Conservation (phyloP, 768 basidiomycete genomes). For the Collybiopsis confluens region DNA sequence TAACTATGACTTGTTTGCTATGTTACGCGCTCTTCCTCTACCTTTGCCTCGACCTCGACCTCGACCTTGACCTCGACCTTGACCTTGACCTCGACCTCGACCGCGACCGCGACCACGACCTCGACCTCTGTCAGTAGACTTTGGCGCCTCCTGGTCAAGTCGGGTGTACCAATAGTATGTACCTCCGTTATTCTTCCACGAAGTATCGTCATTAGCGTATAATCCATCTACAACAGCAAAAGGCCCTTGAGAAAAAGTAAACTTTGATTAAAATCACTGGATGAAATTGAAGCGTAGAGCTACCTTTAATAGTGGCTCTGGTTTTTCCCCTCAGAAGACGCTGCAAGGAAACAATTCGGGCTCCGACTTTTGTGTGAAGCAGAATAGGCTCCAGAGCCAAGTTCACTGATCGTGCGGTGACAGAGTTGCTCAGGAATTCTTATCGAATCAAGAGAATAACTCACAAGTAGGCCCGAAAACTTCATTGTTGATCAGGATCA, state of each 20-base stretch:
- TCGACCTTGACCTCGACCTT: no score
- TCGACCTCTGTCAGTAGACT: no score
- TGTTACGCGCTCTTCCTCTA: no score
- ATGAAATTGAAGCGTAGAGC: neutral
- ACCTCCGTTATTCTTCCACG: neutral
- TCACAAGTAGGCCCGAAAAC: neutral
- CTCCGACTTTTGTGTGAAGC: neutral
- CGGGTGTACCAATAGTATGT: neutral
- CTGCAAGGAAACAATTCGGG: neutral
- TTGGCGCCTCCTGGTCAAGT: no score
- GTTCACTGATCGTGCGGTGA: neutral
- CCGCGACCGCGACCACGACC: no score
- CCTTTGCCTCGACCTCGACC: no score
- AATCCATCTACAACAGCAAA: neutral
- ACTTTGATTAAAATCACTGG: neutral
- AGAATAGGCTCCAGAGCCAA: neutral
- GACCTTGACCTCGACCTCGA: no score
- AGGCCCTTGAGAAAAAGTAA: neutral
- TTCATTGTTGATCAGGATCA: neutral
- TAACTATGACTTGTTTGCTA: no score
- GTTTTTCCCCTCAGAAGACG: no score
- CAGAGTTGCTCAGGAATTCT: neutral
- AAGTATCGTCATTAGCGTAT: neutral
- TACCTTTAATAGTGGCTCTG: neutral
- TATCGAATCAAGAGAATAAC: neutral